Conservation (phyloP, 2,329 filamentous ascomycete species). For the Amylocarpus encephaloides region DNA sequence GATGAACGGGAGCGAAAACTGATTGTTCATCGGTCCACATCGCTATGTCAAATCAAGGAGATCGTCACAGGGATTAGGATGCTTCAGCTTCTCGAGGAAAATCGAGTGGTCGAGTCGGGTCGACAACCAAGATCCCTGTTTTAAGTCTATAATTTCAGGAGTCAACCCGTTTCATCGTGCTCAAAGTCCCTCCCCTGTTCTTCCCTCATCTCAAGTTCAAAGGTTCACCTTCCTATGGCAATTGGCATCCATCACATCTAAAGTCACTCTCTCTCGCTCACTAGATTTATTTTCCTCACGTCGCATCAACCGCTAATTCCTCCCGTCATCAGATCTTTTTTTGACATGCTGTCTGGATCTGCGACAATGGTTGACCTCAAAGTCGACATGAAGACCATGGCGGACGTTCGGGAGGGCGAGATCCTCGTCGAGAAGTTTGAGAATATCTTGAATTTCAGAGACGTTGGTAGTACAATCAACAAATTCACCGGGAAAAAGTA, state of each 20-base stretch:
- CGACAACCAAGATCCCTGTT: background rate
- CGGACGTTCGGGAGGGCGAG: background rate
- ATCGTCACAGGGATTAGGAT: conserved; percentile 1
- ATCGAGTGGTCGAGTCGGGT: background rate
- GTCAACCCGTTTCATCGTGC: no score
- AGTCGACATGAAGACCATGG: background rate
- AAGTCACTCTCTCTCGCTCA: no score
- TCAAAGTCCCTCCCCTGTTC: no score
- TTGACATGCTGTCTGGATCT: background rate
- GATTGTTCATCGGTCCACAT: no score
- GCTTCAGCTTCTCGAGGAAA: background rate
- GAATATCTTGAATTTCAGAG: conserved; percentile 68
- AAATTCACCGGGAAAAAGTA: conserved; percentile 49
- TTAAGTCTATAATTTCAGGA: no score
- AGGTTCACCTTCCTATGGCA: background rate
- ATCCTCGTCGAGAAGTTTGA: conserved; percentile 35
- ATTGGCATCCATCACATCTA: no score
- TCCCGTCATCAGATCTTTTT: background rate
- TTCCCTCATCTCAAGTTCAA: background rate
- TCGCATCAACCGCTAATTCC: background rate
- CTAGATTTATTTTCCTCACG: no score
- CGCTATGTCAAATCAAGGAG: background rate
- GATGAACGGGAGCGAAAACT: no score
- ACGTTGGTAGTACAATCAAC: conserved; percentile 66
- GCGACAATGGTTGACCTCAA: background rate